A percentile compares a stretch with the other conserved stretches of the same genome.
phyloP scores from a whole-genome alignment of 148 eudicot species.

The Heliosperma pusillum region DNA sequence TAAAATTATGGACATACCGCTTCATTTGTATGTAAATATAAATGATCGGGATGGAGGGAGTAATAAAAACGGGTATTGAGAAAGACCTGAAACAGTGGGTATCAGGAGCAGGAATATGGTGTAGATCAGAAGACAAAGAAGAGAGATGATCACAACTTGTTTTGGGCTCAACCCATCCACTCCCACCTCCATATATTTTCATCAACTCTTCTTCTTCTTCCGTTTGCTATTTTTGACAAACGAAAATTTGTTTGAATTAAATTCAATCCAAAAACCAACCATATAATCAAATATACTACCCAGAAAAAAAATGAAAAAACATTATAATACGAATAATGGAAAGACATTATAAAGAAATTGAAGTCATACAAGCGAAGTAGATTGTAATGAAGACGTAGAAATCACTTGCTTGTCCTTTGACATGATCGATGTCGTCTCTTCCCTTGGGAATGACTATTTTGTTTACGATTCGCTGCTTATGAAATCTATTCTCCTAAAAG shows the following conservation, averaged over 20 bases:
- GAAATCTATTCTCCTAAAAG: no score
- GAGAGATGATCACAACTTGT: slow-evolving; percentile 39
- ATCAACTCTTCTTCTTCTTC: slow-evolving; percentile 28
- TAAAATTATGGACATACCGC: neutral
- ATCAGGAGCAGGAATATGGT: slow-evolving; percentile 35
- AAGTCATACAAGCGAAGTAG: neutral
- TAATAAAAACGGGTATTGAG: neutral
- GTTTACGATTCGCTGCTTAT: no score
- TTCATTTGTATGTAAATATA: no score
- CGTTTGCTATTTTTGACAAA: neutral
- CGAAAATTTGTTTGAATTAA: neutral
- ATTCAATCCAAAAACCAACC: neutral
- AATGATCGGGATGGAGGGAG: neutral
- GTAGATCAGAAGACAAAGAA: slow-evolving; percentile 31
- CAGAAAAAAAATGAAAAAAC: neutral
- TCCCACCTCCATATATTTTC: slow-evolving; percentile 30
- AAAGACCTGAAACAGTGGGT: slow-evolving; percentile 40
- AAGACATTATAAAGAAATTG: neutral
- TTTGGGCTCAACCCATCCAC: slow-evolving; percentile 52
- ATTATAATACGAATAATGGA: neutral
- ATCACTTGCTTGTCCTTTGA: neutral
- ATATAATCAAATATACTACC: neutral
- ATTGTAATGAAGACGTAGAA: neutral
- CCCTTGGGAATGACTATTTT: neutral
- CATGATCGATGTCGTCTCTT: neutral